Evolutionary conservation across 2,329 filamentous ascomycete genomes (phyloP).

Genomic region (Nectriaceae sp.): DNA sequence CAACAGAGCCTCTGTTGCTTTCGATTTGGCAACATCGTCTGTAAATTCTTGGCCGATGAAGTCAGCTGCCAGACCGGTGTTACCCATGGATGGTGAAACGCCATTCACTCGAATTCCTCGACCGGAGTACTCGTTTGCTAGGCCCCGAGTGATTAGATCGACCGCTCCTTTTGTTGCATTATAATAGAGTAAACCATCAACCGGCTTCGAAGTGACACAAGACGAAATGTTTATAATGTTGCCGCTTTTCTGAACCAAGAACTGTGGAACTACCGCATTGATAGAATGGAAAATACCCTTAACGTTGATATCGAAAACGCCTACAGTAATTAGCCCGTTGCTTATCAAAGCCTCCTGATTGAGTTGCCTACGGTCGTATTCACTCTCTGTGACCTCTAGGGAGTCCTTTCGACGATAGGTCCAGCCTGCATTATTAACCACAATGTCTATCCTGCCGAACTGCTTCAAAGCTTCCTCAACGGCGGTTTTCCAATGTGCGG

Average conservation of each 20-base stretch:
- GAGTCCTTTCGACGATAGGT: background rate
- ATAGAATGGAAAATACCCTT: conserved; percentile 84
- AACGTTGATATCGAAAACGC: conserved; percentile 81
- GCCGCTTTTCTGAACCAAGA: conserved; percentile 68
- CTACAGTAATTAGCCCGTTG: too few species aligned
- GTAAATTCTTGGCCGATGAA: too few species aligned
- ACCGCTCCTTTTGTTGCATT: conserved; percentile 83
- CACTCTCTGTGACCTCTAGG: conserved; percentile 65
- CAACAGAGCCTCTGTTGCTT: conserved; percentile 73
- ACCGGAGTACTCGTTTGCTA: too few species aligned
- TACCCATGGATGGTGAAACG: conserved; percentile 60
- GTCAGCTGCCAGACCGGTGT: too few species aligned
- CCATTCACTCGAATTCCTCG: conserved; percentile 6
- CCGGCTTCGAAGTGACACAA: conserved; percentile 72
- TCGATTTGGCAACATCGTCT: conserved; percentile 76
- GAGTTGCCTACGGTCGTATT: too few species aligned
- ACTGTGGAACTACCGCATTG: conserved; percentile 72
- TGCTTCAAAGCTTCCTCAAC: background rate
- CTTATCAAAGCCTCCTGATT: too few species aligned
- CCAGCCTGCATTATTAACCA: background rate
- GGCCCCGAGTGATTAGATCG: conserved; percentile 7
- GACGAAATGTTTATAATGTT: conserved; percentile 77
- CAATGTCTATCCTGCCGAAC: background rate
- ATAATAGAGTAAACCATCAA: conserved; percentile 76
- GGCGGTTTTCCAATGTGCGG: background rate